Evolutionary conservation across 148 eudicot species (phyloP), one percentile per base, ranked within the genome.

Genomic region (Cornus florida): DNA sequence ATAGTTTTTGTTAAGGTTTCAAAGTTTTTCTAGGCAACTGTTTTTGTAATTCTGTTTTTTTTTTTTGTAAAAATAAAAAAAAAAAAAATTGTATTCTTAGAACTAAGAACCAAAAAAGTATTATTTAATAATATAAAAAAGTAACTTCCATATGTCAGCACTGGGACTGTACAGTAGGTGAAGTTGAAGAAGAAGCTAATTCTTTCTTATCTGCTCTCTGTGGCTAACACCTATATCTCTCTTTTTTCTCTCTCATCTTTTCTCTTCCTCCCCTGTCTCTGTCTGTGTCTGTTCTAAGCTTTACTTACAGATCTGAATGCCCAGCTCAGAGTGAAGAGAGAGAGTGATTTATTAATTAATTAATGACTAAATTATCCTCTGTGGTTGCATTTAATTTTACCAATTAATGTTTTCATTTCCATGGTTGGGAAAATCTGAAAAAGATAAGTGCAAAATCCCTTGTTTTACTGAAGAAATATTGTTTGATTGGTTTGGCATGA

Each of bases 121-220:
- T 39, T 10, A 31, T 71, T 48, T 73, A 68, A 23, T 71, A 60
- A 39, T 48, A 35, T 13, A 71, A 67, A 78, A 84, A 59, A 71
- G 16, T 57, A 84, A 38, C 38, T 50, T 48, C 78, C 79, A 84
- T 57, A 70, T 72, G 84, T 73, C 67, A 82, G 69, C 74, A 4
- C 71, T 77, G 78, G 53, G 74, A 66, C 22, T 77, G 59, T 73
- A 77, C 77, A 53, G 77, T 67, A 28, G 78, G 70, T 67, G 74
- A 62, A 69, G 64, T 65, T 32, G 81, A 46, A 79, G 76, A 79
- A 79, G 70, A 19, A 72, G 81, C 81, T 59, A 73, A 31, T 80
- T 57, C 33, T 70, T 33, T 69, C 74, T 70, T 50, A 69, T 67
- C 73, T 68, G 50, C 59, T 56, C 72, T 50, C 9, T 35, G 62